Evolutionary conservation across 371 early-diverging fungal genomes (phyloP).

Genomic region (Mucor circinelloides): DNA sequence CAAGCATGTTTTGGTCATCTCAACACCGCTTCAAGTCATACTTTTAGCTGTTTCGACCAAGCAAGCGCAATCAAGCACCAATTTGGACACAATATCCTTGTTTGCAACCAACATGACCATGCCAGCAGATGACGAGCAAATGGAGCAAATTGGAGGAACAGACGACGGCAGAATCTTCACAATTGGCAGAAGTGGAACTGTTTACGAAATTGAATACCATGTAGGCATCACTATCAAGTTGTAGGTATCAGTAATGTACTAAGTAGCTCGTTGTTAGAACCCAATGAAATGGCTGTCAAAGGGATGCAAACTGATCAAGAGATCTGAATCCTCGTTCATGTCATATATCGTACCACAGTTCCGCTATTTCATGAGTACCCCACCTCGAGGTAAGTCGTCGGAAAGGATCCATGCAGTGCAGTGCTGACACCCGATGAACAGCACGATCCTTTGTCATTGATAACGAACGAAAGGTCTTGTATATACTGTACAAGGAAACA

Average conservation of each 20-base stretch:
- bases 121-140: constrained; percentile 74
- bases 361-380: background rate
- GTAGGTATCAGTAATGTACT: background rate
- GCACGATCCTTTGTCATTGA: constrained; percentile 54
- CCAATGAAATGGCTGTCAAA: background rate
- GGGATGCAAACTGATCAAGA: constrained; percentile 8
- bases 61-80: constrained; percentile 3
- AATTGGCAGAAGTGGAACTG: constrained; percentile 76
- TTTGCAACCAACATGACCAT: constrained; percentile 71
- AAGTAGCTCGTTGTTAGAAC: background rate
- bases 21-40: constrained; percentile 84
- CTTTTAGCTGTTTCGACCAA: constrained; percentile 51
- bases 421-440: background rate
- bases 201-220: constrained; percentile 86
- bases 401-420: too few species aligned
- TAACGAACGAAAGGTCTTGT: constrained; percentile 69
- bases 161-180: constrained; percentile 82
- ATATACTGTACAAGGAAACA: constrained; percentile 55
- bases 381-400: background rate
- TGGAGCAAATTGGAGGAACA: constrained; percentile 74
- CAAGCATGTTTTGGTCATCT: constrained; percentile 78
- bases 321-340: constrained; percentile 7
- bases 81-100: constrained; percentile 37
- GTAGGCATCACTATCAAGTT: constrained; percentile 29
- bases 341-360: background rate